phyloP scores from a whole-genome alignment of 148 eudicot genomes.

The Cornus suecica region DNA sequence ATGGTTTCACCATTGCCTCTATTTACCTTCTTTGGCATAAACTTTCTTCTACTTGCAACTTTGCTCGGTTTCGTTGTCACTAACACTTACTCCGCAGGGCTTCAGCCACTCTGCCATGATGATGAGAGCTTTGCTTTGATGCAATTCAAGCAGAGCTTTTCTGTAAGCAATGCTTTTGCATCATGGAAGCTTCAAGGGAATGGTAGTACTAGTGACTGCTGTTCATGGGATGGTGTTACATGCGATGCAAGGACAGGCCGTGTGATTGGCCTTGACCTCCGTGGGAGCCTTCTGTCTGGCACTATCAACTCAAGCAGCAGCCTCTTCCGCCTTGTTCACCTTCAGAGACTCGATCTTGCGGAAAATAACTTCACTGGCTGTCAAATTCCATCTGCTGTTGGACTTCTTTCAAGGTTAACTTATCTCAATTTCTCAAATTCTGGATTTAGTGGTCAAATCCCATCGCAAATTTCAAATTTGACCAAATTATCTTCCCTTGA shows the following conservation, averaged over 20 bases:
- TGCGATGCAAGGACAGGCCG: slow-evolving; percentile 22
- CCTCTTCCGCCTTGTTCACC: slow-evolving; percentile 27
- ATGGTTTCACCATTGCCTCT: too few relatives aligned
- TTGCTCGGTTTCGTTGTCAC: too few relatives aligned
- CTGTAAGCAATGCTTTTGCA: background rate
- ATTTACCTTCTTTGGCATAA: too few relatives aligned
- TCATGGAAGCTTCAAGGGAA: background rate
- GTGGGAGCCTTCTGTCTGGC: slow-evolving; percentile 30
- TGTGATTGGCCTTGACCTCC: slow-evolving; percentile 36
- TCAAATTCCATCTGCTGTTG: slow-evolving; percentile 16
- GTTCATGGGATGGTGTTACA: slow-evolving; percentile 29
- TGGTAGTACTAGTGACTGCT: slow-evolving; percentile 7
- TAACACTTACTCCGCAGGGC: too few relatives aligned
- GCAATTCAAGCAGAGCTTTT: background rate
- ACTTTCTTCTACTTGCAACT: too few relatives aligned
- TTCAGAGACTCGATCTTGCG: slow-evolving; percentile 24
- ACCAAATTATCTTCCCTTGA: background rate
- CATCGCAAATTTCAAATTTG: background rate
- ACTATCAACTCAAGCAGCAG: slow-evolving; percentile 16
- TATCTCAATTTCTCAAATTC: background rate
- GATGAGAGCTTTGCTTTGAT: too few relatives aligned
- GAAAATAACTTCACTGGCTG: slow-evolving; percentile 26
- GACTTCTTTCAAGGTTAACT: background rate
- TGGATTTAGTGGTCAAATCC: background rate
- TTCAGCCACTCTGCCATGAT: too few relatives aligned